Evolutionary conservation across 78 protist genomes (phyloP).

Genomic region (Polysphondylium violaceum): DNA sequence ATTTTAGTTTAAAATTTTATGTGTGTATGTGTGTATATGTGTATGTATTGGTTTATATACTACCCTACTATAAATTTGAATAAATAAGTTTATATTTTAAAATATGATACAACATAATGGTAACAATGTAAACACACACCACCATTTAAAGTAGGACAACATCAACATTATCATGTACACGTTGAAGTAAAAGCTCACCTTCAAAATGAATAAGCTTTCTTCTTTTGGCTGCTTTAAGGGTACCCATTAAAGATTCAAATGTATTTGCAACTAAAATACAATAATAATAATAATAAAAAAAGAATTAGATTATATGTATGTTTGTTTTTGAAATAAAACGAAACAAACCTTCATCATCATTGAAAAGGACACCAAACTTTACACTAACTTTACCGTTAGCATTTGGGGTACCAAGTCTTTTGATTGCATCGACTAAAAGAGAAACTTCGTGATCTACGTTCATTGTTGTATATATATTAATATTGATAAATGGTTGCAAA

Average conservation of each 20-base stretch:
- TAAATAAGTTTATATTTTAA: too few relatives aligned
- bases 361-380: constrained; percentile 61
- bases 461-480: too few relatives aligned
- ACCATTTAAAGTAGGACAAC: constrained; percentile 52
- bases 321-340: not conserved
- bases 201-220: constrained; percentile 72
- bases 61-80: too few relatives aligned
- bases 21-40: too few relatives aligned
- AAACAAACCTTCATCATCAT: constrained; percentile 71
- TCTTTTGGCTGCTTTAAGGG: constrained; percentile 86
- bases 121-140: too few relatives aligned
- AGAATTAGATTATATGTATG: not conserved
- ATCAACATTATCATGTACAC: constrained; percentile 88
- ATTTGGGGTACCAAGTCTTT: constrained; percentile 8
- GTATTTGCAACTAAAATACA: constrained; percentile 45
- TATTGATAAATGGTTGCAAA: too few relatives aligned
- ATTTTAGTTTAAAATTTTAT: too few relatives aligned
- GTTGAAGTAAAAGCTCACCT: constrained; percentile 85
- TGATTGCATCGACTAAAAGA: not conserved
- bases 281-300: too few relatives aligned
- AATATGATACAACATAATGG: too few relatives aligned
- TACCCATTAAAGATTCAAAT: constrained; percentile 83
- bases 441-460: constrained; percentile 63
- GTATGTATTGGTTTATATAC: too few relatives aligned
- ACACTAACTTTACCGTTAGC: constrained; percentile 31